These are phyloP conservation scores for Magnusiomyces tetraspermus DNA, from an alignment of 1,139 yeast genomes.

Conservation along the genomic window DNA sequence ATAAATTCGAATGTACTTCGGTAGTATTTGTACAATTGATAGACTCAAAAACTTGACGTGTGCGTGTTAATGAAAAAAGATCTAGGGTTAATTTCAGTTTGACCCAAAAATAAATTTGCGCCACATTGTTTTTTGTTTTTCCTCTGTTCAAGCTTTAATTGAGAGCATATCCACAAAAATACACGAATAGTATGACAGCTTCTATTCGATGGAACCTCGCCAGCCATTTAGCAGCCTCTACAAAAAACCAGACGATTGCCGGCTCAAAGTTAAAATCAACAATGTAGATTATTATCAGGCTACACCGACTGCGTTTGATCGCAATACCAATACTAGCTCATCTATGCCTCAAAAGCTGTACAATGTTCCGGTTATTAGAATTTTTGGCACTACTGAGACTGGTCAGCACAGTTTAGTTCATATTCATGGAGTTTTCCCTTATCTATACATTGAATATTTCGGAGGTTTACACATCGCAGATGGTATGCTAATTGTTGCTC, in stretches of 20 bases:
- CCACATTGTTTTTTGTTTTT: no score
- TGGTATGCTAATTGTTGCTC: conserved; percentile 18
- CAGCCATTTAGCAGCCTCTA: background rate
- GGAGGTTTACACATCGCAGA: conserved; percentile 28
- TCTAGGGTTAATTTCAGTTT: no score
- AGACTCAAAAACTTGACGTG: no score
- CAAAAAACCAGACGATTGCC: background rate
- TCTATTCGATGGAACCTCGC: background rate
- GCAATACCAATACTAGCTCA: conserved; percentile 23
- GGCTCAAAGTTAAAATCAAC: conserved; percentile 29
- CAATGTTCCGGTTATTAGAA: conserved; percentile 64
- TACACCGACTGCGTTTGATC: conserved; percentile 39
- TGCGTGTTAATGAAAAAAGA: no score
- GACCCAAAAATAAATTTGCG: no score
- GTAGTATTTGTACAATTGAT: no score
- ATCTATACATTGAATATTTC: conserved; percentile 54
- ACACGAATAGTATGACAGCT: no score
- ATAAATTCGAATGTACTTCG: no score
- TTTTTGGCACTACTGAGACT: conserved; percentile 57
- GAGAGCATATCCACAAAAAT: no score
- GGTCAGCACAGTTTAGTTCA: conserved; percentile 57
- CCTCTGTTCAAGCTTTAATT: background rate
- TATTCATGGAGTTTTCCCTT: conserved; percentile 79
- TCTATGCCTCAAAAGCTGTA: conserved; percentile 14
- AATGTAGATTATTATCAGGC: conserved; percentile 52